Evolutionary conservation across 495 filamentous ascomycete species (phyloP).

Genomic region (Aspergillus carlsbadensis): DNA sequence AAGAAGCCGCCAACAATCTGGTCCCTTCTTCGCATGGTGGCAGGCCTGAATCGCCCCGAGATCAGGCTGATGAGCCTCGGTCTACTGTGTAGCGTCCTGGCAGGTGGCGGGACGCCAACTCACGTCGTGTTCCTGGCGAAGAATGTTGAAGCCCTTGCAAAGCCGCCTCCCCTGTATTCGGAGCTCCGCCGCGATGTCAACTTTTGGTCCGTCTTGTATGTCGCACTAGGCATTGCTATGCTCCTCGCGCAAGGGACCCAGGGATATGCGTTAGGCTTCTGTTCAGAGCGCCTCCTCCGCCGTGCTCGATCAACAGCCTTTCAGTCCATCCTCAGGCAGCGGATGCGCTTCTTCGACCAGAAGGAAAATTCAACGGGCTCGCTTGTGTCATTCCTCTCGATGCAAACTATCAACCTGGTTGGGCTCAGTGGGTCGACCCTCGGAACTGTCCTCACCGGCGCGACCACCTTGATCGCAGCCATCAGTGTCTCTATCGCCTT

Average conservation of each 20-base stretch:
- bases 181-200: constrained; percentile 65
- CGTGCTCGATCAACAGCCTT: constrained; percentile 78
- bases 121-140: constrained; percentile 95
- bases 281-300: constrained; percentile 77
- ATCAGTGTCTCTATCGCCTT: constrained; percentile 64
- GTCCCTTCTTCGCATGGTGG: constrained; percentile 80
- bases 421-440: constrained; percentile 79
- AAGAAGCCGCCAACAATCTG: constrained; percentile 61
- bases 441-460: constrained; percentile 73
- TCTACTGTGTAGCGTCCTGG: constrained; percentile 73
- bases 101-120: constrained; percentile 77
- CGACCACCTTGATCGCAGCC: constrained; percentile 69
- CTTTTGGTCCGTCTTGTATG: constrained; percentile 92
- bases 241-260: constrained; percentile 67
- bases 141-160: constrained; percentile 65
- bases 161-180: constrained; percentile 42
- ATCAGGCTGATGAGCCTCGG: constrained; percentile 70
- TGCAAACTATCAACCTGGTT: constrained; percentile 79
- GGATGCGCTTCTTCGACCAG: constrained; percentile 82
- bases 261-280: constrained; percentile 75
- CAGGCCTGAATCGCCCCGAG: constrained; percentile 77
- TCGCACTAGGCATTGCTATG: constrained; percentile 78
- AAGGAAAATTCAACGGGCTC: constrained; percentile 81
- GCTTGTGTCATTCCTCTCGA: constrained; percentile 77
- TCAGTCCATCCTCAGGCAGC: constrained; percentile 81